Evolutionary conservation across 768 basidiomycete species (phyloP), one percentile per base, ranked within the genome.

Genomic region (Naganishia vishniacii): DNA sequence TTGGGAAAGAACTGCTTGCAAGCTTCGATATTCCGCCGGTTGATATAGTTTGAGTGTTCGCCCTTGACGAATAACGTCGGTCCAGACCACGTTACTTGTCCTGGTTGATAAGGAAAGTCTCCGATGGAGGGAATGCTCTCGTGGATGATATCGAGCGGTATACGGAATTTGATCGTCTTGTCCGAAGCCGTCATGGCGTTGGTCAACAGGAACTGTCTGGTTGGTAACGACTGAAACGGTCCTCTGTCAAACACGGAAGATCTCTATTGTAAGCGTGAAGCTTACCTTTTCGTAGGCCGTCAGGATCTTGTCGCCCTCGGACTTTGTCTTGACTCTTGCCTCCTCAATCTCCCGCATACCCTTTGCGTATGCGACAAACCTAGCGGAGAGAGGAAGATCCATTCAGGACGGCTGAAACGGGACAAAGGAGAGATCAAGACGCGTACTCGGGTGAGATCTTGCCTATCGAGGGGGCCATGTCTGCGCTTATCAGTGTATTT

Each of bases 141-240:
- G 2, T 80, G 79, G 23, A 94, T 78, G 56, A 87, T 84, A 13
- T 83, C 79, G 12, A 93, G 75, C 0, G 92, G 90, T 31, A 94
- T 80, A 13, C 84, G 83, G 76, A 93, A 93, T 61, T 80, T 81
- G n/a, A 85, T 77, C 6, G 79, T 75, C 16, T 61, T 78, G 68
- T 32, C 72, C 60, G 77, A 61, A 1, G 79, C 75, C 31, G 82
- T 75, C 20, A 82, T 73, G 23, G 91, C 80, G 77, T 95, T 95
- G 13, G 92, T 93, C 34, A 94, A 79, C 23, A 95, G 81, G 79
- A 92, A 95, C 51, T 89, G 85, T 28, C 89, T 85, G 29, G 88
- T 81, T 47, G 81, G 78, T 0, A 86, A 76, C 49, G 89, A 85
- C 92, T 94, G 66, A n/a, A 9, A 25, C 29, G 40, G 58, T 3